Percentiles rank a stretch among this genome's conserved stretches.
These are phyloP conservation scores for Lactarius trivialis DNA, from an alignment of 768 basidiomycete species.

Conservation along the genomic window DNA sequence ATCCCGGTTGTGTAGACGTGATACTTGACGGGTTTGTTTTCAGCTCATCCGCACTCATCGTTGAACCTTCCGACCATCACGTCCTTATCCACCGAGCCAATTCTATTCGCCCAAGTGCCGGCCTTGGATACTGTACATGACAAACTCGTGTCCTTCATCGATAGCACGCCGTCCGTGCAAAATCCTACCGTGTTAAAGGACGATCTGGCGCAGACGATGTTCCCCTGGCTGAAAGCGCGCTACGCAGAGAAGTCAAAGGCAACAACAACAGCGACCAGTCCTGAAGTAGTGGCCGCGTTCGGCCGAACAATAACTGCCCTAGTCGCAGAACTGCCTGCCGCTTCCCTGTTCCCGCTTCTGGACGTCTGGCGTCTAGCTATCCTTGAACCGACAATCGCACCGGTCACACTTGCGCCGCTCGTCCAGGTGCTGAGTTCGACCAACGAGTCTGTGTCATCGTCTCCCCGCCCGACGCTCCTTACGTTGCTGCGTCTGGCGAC, in stretches of 20 bases:
- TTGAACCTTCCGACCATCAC: conserved; percentile 55
- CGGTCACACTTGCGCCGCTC: conserved; percentile 41
- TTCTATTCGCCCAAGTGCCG: conserved; percentile 69
- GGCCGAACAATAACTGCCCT: conserved; percentile 40
- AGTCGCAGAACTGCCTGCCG: conserved; percentile 39
- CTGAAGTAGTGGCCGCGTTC: conserved; percentile 30
- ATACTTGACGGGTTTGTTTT: background rate
- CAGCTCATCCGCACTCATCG: conserved; percentile 71
- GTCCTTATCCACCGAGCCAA: conserved; percentile 62
- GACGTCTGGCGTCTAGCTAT: conserved; percentile 80
- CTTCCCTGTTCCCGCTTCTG: conserved; percentile 68
- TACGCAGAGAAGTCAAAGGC: conserved; percentile 33
- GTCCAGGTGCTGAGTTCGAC: conserved; percentile 36
- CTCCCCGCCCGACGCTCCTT: conserved; percentile 46
- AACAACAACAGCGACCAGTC: conserved; percentile 17
- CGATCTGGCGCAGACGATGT: conserved; percentile 41
- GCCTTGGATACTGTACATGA: conserved; percentile 53
- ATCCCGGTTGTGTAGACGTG: background rate
- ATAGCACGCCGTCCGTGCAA: conserved; percentile 36
- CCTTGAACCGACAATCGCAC: conserved; percentile 41
- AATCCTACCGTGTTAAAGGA: conserved; percentile 38
- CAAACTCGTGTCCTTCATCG: conserved; percentile 62
- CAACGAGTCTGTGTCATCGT: conserved; percentile 27
- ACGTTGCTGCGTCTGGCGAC: conserved; percentile 61
- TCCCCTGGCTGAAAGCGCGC: conserved; percentile 60